These are phyloP conservation scores for Lipomyces mesembrius DNA, from an alignment of 805 yeast genomes.

Conservation along the genomic window DNA sequence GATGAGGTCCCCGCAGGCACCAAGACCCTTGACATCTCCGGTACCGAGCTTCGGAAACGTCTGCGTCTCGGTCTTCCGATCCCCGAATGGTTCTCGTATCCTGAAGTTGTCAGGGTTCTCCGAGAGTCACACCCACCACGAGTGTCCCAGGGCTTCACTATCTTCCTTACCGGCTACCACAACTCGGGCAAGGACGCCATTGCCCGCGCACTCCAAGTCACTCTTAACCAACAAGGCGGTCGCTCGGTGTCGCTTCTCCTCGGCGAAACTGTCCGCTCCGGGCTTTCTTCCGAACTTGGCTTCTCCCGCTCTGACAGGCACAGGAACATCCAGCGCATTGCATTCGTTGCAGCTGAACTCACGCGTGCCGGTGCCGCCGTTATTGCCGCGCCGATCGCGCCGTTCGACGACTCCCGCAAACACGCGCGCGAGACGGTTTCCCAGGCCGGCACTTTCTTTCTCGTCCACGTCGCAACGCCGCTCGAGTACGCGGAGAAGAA, in stretches of 20 bases:
- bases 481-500: slow-evolving; percentile 52
- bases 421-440: slow-evolving; percentile 52
- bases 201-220: slow-evolving; percentile 83
- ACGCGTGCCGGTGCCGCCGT: slow-evolving; percentile 93
- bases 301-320: slow-evolving; percentile 49
- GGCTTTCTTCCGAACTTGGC: slow-evolving; percentile 50
- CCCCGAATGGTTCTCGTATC: slow-evolving; percentile 97
- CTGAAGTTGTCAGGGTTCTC: slow-evolving; percentile 89
- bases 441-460: slow-evolving; percentile 57
- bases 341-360: slow-evolving; percentile 72
- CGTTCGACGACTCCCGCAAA: slow-evolving; percentile 52
- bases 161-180: slow-evolving; percentile 65
- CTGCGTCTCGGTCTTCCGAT: slow-evolving; percentile 84
- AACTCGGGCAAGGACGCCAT: slow-evolving; percentile 66
- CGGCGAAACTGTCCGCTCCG: slow-evolving; percentile 51
- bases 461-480: slow-evolving; percentile 58
- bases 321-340: slow-evolving; percentile 53
- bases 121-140: slow-evolving; percentile 95
- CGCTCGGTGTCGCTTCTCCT: slow-evolving; percentile 72
- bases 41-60: slow-evolving; percentile 90
- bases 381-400: slow-evolving; percentile 64
- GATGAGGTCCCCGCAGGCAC: slow-evolving; percentile 83
- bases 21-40: slow-evolving; percentile 87
- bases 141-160: slow-evolving; percentile 82
- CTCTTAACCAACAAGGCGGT: slow-evolving; percentile 87